phyloP scores from a whole-genome alignment of 73 alveolate species.

The Halteria grandinella region DNA sequence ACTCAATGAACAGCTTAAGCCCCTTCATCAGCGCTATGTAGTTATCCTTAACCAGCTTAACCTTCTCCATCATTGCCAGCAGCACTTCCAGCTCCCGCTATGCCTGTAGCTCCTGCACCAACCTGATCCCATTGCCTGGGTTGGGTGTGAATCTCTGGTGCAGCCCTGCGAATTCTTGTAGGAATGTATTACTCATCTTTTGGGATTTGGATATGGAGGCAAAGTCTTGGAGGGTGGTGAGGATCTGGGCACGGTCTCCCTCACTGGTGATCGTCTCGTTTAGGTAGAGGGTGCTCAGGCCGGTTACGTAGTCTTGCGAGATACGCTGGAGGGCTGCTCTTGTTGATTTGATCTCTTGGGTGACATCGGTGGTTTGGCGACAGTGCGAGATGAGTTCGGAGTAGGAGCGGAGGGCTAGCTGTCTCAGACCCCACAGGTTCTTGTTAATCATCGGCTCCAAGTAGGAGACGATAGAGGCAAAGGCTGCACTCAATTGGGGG shows the following conservation, averaged over 20 bases:
- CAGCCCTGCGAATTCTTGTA: background rate
- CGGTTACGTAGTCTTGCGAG: conserved; percentile 29
- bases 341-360: conserved; percentile 38
- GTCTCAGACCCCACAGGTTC: conserved; percentile 18
- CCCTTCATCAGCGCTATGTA: conserved; percentile 43
- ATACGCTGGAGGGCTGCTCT: conserved; percentile 48
- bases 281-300: conserved; percentile 19
- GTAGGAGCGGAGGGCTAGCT: conserved; percentile 21
- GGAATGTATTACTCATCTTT: background rate
- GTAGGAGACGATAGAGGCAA: conserved; percentile 40
- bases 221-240: conserved; percentile 39
- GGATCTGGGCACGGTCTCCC: conserved; percentile 46
- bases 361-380: background rate
- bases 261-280: background rate
- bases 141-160: background rate
- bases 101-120: no score
- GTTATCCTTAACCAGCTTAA: conserved; percentile 43
- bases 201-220: conserved; percentile 7
- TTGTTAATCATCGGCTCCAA: conserved; percentile 51
- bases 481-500: conserved; percentile 26
- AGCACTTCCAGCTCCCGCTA: conserved; percentile 27
- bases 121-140: background rate
- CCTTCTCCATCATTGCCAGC: conserved; percentile 33
- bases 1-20: conserved; percentile 33
- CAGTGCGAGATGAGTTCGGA: conserved; percentile 32